Base-by-base conservation (phyloP, 176 grass and related monocot species). In the Oryza longistaminata region DNA sequence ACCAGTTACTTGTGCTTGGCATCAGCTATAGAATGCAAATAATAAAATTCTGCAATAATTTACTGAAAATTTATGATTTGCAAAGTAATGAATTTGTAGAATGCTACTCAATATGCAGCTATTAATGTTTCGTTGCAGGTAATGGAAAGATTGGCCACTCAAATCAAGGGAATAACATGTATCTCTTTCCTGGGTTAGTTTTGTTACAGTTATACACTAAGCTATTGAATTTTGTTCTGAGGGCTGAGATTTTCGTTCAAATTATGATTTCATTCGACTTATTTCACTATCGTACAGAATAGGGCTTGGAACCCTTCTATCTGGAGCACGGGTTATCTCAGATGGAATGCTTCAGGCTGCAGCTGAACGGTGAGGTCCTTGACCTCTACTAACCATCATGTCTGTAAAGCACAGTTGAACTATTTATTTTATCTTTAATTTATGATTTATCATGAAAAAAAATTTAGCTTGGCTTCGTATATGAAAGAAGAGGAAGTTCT, bases 151-250 rank as follows among this genome's bases (percentile, higher is more conserved):
- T 89, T 83, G 96, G 96, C 16, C 96, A 96, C 83, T 96, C 88
- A 68, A 99, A 99, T 86, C 93, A 96, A 88, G 96, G 96, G 81
- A 99, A 99, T 75, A 99, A 99, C 64, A 96, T 99, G 96, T 99
- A 99, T 84, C 96, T 99, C 67, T 99, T 99, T 92, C 96, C 93
- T 81, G 96, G 96, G 96, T 99, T 83, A 83, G 88, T 92, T 64
- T 13, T 76, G 10, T 83, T 87, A 55, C 64, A 73, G 46, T 75
- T 83, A 10, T 86, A 60, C 34, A 64, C 68, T 55, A 74, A 77
- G 40, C 66, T 55, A 42, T 43, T 58, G 17, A 49, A 53, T 66
- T 66, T 83, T 76, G 39, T 66, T 67, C n/a, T 80, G 21, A 62
- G n/a, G 16, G 49, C n/a, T 76, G 8, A 62, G 9, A 19, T 58